A percentile compares a stretch with the other conserved stretches of the same genome.
Evolutionary conservation across 2,329 filamentous ascomycete species (phyloP).

Genomic region (Knoxdaviesia capensis): DNA sequence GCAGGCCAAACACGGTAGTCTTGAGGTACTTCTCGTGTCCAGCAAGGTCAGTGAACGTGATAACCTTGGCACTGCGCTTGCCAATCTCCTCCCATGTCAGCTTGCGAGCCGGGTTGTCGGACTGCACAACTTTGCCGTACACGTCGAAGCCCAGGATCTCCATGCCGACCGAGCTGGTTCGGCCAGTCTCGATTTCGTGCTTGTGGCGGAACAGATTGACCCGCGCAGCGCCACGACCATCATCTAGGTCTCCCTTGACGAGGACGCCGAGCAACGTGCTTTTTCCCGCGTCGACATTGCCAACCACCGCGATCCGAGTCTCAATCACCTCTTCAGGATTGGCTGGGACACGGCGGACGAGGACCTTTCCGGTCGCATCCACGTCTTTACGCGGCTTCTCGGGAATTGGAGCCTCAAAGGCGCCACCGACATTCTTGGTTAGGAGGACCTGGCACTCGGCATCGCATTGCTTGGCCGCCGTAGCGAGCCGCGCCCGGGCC

Average conservation of each 20-base stretch:
- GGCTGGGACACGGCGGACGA: constrained; percentile 56
- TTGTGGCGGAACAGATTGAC: constrained; percentile 96
- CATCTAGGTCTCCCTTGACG: constrained; percentile 87
- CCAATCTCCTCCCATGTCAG: constrained; percentile 97
- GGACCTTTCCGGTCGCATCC: constrained; percentile 71
- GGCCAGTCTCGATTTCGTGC: constrained; percentile 87
- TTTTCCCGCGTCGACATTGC: constrained; percentile 94
- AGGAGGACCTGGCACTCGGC: constrained; percentile 68
- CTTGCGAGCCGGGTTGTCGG: constrained; percentile 64
- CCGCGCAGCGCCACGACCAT: constrained; percentile 80
- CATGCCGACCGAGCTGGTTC: constrained; percentile 94
- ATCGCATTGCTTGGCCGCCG: constrained; percentile 40
- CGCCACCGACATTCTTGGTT: constrained; percentile 75
- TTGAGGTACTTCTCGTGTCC: constrained; percentile 90
- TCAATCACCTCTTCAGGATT: constrained; percentile 80
- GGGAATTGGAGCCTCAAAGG: constrained; percentile 28
- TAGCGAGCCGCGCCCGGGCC: constrained; percentile 45
- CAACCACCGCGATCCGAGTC: constrained; percentile 88
- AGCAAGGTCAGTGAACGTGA: constrained; percentile 86
- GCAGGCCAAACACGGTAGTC: constrained; percentile 86
- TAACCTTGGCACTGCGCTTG: constrained; percentile 84
- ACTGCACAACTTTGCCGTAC: constrained; percentile 61
- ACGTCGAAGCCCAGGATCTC: constrained; percentile 97
- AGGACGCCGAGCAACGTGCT: constrained; percentile 89
- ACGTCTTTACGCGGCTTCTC: constrained; percentile 60